Base-by-base conservation (phyloP, 225 moss, liverwort and hornwort species). In the Polytrichum commune region DNA sequence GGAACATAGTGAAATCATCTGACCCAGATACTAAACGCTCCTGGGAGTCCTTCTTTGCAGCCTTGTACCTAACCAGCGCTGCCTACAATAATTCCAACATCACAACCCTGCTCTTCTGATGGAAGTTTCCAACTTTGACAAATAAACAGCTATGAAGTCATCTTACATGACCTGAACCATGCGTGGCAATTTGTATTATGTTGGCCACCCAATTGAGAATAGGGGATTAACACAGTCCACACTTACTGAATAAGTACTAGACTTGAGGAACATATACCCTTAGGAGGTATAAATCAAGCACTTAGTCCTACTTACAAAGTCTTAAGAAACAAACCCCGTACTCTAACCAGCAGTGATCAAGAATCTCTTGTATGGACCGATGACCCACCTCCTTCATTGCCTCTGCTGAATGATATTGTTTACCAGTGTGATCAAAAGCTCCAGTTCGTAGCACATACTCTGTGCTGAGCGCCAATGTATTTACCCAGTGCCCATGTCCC, bases 401-500 rank as follows among this genome's bases (percentile, higher is more conserved):
- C 74, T 98, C 97, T 29, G 88, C 64, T 64, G 91, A 79, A 57
- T 75, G 65, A 63, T 74, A 84, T 23, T 70, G 80, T 70, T 90
- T 94, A 24, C 81, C 88, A 70, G 86, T 91, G 69, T 98, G 97
- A 85, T 98, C 97, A 72, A 81, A 91, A 60, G 97, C 88, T 64
- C 97, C 97, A 56, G 92, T 94, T 68, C 92, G 79, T 71, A 98
- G 74, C 63, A 92, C 90, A 73, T 94, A 90, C 60, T 94, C 97
- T 19, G 92, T 94, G 85, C 97, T 98, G 66, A 98, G 82, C 54
- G 97, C 97, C 29, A 98, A 85, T 46, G 91, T 92, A 27, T 98
- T 98, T 25, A 98, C 97, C 97, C 97, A 98, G 71, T 98, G 97
- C 29, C 94, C 97, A 72, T 98, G 97, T 35, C 97, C 97, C 93